Base-by-base conservation (phyloP, 2,329 filamentous ascomycete species). In the Simplicillium sp. region DNA sequence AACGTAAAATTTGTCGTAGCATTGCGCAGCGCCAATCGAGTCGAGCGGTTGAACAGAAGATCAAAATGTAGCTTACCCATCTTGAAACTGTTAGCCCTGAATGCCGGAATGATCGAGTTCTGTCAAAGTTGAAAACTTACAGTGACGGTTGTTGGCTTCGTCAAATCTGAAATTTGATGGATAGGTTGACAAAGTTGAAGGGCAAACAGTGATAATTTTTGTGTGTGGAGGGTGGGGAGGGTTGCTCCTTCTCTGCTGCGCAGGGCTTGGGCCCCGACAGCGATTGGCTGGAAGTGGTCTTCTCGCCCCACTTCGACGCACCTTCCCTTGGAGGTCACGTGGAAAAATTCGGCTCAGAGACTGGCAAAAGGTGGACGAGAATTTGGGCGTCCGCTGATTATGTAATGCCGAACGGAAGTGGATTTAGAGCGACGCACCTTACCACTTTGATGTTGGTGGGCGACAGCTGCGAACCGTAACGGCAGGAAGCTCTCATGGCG, bases 41-140 rank as follows among this genome's bases (percentile, higher is more conserved):
- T 36, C 34, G 34, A 36, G 15, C 16, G 3, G 15, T 8, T 12
- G 34, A 25, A 25, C 20, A 25, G 5, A 25, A 9, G 20, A 25
- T 25, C 20, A 25, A 9, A 25, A n/a, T 14, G 16, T 29, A 31
- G 34, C 75, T 78, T 78, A 80, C 75, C 75, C 75, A 79, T 80
- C 75, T 79, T 60, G 49, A 48, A 25, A 25, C 20, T 25, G 20
- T 25, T 25, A 25, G 20, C 9, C 5, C 9, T 25, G 5, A 25
- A 25, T 25, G 20, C 20, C 20, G 9, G 20, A 25, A 25, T 25
- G 20, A 9, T 25, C 6, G 9, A 25, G 20, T 25, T 5, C 9
- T 25, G 9, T 25, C 20, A 29, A 33, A n/a, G 44, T 42, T 48
- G 42, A 37, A 40, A 48, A 69, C 70, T 64, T 67, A 73, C 70